Percentiles rank a stretch among this genome's conserved stretches.
Evolutionary conservation across 805 yeast species (phyloP).

Genomic region (Cyberlindnera maclurae): DNA sequence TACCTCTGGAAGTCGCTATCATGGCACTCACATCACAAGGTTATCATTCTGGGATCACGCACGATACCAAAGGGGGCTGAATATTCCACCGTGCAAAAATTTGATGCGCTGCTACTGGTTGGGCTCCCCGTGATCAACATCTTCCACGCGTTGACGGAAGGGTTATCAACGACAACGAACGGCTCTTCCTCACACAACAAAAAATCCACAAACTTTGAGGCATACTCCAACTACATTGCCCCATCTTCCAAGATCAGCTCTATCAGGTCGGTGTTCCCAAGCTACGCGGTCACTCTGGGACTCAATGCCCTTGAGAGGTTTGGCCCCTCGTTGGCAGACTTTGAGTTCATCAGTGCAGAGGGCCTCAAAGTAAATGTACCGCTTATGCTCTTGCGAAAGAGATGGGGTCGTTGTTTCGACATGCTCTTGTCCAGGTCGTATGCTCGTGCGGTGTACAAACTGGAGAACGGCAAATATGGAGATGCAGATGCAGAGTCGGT

Average conservation of each 20-base stretch:
- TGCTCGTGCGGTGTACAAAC: constrained; percentile 40
- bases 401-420: constrained; percentile 76
- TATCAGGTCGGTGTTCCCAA: constrained; percentile 63
- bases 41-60: constrained; percentile 48
- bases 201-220: constrained; percentile 39
- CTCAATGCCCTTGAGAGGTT: constrained; percentile 65
- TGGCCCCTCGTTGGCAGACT: constrained; percentile 58
- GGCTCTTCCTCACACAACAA: constrained; percentile 7
- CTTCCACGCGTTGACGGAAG: constrained; percentile 17
- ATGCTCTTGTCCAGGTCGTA: constrained; percentile 56
- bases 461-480: constrained; percentile 20
- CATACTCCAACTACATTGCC: constrained; percentile 68
- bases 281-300: constrained; percentile 72
- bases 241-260: constrained; percentile 63
- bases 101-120: constrained; percentile 39
- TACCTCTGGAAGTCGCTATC: constrained; percentile 61
- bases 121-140: constrained; percentile 50
- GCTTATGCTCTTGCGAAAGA: constrained; percentile 48
- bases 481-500: constrained; percentile 5
- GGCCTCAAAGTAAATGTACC: constrained; percentile 66
- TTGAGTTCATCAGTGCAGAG: constrained; percentile 63
- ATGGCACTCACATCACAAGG: constrained; percentile 76
- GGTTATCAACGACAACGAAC: constrained; percentile 9
- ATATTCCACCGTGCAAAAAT: constrained; percentile 34
- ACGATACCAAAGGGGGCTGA: constrained; percentile 17